Evolutionary conservation across 202 grass and related monocot species (phyloP), one percentile per base, ranked within the genome.

Genomic region (Setaria viridis): DNA sequence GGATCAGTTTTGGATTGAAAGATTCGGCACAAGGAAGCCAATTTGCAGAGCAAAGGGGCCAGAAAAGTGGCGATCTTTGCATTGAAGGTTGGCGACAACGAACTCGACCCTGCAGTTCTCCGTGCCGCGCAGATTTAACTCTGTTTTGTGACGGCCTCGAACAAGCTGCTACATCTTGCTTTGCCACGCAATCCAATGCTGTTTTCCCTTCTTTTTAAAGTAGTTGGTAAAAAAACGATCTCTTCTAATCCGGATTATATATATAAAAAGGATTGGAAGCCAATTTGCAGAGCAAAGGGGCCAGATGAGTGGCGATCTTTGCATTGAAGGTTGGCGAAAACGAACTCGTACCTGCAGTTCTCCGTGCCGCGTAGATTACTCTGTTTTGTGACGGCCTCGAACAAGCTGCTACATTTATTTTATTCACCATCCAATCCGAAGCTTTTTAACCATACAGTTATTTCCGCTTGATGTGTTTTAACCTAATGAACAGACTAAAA

Each of bases 291-390:
- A 94, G 92, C 89, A 86, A 86, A 81, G 78, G 54, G 79, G 69
- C 80, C 65, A 64, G 69, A 77, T 80, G 29, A 84, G 63, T 91
- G 80, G 89, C 67, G 33, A 91, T 94, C 74, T 94, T 88, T 91
- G 92, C 92, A 94, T 91, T 94, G 92, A 91, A 94, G 92, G 92
- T 91, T 87, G 92, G 92, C 92, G 17, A 94, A 0, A 94, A 9
- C 42, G 67, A 88, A 58, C 41, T 56, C 0, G 20, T 29, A 50
- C 3, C 3, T 25, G 92, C 86, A 94, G 86, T 91, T 94, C 89
- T 94, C 87, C 87, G 89, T 94, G 92, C 87, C 87, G 70, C 82
- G 29, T 87, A 89, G 70, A 89, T 84, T 37, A 3, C 70, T 84
- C 51, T 70, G 73, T 81, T 91, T 82, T 80, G 74, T 85, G 75